A percentile compares a stretch with the other conserved stretches of the same genome.
These are phyloP conservation scores for Monilinia vaccinii-corymbosi DNA, from an alignment of 2,329 filamentous ascomycete genomes.

Conservation along the genomic window DNA sequence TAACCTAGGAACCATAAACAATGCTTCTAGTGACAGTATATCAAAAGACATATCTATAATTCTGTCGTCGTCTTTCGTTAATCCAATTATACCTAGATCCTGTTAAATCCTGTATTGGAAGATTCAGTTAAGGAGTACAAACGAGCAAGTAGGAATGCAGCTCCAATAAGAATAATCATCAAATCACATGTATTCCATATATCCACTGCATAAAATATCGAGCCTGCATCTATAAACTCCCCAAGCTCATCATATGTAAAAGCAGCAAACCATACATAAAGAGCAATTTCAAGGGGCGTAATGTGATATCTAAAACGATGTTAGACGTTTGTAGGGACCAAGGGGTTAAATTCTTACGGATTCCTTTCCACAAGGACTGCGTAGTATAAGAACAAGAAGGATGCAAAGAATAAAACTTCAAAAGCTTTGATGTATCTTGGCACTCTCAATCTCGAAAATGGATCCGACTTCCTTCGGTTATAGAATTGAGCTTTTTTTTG, in stretches of 20 bases:
- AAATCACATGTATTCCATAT: slow-evolving; percentile 72
- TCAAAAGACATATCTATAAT: slow-evolving; percentile 79
- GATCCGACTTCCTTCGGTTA: slow-evolving; percentile 56
- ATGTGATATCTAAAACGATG: slow-evolving; percentile 39
- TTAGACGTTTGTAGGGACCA: background rate
- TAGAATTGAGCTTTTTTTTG: slow-evolving; percentile 71
- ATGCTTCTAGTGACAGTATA: slow-evolving; percentile 76
- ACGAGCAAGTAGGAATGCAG: slow-evolving; percentile 64
- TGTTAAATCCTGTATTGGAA: slow-evolving; percentile 4
- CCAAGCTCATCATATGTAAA: slow-evolving; percentile 84
- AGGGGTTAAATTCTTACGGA: slow-evolving; percentile 30
- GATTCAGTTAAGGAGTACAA: slow-evolving; percentile 31
- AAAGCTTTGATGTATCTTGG: slow-evolving; percentile 79
- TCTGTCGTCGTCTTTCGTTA: slow-evolving; percentile 47
- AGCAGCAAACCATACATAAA: slow-evolving; percentile 80
- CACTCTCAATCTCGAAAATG: slow-evolving; percentile 67
- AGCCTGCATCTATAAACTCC: slow-evolving; percentile 77
- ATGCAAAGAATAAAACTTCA: slow-evolving; percentile 71
- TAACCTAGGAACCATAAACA: slow-evolving; percentile 74
- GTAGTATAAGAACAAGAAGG: slow-evolving; percentile 75
- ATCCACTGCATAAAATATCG: slow-evolving; percentile 75
- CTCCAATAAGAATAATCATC: slow-evolving; percentile 64
- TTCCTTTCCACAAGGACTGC: slow-evolving; percentile 71
- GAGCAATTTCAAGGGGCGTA: slow-evolving; percentile 57
- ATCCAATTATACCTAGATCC: slow-evolving; percentile 52